These are phyloP conservation scores for Pilobolus umbonatus DNA, from an alignment of 192 early-diverging fungal genomes.

Conservation along the genomic window DNA sequence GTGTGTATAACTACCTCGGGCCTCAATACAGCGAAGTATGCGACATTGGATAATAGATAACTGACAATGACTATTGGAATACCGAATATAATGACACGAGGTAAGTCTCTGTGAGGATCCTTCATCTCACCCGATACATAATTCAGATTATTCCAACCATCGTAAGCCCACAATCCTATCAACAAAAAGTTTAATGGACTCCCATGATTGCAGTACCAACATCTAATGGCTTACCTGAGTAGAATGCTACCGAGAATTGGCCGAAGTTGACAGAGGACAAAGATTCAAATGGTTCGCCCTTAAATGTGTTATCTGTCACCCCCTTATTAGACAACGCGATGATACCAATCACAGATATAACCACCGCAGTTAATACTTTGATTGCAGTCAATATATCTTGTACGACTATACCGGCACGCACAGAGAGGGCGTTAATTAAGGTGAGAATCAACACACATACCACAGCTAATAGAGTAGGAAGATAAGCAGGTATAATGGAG, in stretches of 20 bases:
- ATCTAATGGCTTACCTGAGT: too few relatives aligned
- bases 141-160: constrained; percentile 71
- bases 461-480: constrained; percentile 53
- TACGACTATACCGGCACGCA: constrained; percentile 58
- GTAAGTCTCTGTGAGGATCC: constrained; percentile 72
- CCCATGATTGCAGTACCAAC: too few relatives aligned
- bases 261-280: constrained; percentile 49
- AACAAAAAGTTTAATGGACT: too few relatives aligned
- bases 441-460: constrained; percentile 56
- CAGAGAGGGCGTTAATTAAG: constrained; percentile 61
- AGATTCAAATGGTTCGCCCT: constrained; percentile 56
- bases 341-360: constrained; percentile 65
- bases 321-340: constrained; percentile 58
- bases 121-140: constrained; percentile 85
- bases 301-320: constrained; percentile 46
- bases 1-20: constrained; percentile 61
- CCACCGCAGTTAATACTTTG: constrained; percentile 62
- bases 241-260: constrained; percentile 70
- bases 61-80: constrained; percentile 65
- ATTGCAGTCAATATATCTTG: constrained; percentile 69
- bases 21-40: constrained; percentile 77
- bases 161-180: constrained; percentile 59
- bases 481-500: constrained; percentile 35
- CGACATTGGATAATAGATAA: constrained; percentile 77
- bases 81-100: constrained; percentile 72